phyloP scores from a whole-genome alignment of 225 moss, liverwort and hornwort species.

The Ulota crispa region DNA sequence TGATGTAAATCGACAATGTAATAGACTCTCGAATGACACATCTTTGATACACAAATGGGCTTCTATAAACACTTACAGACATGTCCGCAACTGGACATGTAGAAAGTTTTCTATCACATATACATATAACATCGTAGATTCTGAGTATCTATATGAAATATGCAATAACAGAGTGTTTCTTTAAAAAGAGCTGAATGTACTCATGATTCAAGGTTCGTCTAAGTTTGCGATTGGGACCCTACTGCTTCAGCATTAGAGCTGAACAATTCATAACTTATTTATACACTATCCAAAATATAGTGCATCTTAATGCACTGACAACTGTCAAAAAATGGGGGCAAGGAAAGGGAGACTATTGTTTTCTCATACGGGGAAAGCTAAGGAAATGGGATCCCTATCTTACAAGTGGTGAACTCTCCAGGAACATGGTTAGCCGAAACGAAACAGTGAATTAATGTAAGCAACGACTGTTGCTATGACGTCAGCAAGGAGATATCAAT shows the following conservation, averaged over 20 bases:
- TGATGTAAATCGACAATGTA: neutral
- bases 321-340: neutral
- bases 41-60: no score
- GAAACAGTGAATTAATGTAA: neutral
- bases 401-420: neutral
- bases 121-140: neutral
- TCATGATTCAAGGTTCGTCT: no score
- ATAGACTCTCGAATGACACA: neutral
- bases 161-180: no score
- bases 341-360: accelerated
- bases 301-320: neutral
- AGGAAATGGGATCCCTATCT: neutral
- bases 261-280: neutral
- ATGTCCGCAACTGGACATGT: neutral
- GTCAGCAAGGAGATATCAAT: neutral
- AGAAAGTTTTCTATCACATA: neutral
- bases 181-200: no score
- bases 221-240: neutral
- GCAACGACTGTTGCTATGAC: neutral
- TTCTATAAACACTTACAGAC: neutral
- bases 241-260: neutral
- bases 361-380: neutral
- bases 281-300: neutral
- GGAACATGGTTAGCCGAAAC: neutral
- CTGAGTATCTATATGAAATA: no score